Conservation (phyloP, 345 rosid genomes). For the Corymbia maculata region DNA sequence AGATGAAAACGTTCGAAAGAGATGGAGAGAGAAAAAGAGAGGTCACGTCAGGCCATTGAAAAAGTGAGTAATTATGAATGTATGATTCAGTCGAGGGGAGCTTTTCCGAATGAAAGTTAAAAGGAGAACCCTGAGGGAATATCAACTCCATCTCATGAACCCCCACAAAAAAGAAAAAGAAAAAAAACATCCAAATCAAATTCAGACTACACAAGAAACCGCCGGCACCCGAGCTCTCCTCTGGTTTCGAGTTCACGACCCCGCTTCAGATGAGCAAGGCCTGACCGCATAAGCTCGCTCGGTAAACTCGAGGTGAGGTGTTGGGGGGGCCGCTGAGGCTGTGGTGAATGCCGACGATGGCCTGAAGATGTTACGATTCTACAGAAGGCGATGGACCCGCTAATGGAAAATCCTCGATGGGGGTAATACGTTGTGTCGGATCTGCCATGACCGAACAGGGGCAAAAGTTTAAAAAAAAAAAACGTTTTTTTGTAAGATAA, state of each 20-base stretch:
- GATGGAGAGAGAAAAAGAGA: background rate
- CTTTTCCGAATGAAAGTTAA: background rate
- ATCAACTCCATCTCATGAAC: background rate
- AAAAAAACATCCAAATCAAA: background rate
- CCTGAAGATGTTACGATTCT: too few species aligned
- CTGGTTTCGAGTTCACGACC: too few species aligned
- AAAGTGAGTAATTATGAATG: constrained; percentile 24
- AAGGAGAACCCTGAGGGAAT: background rate
- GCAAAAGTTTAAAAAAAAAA: too few species aligned
- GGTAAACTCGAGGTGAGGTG: too few species aligned
- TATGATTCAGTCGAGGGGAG: constrained; percentile 15
- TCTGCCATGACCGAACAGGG: background rate
- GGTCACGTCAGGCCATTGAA: constrained; percentile 6
- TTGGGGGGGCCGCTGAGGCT: too few species aligned
- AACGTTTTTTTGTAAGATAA: too few species aligned
- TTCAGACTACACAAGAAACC: background rate
- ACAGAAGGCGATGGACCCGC: background rate
- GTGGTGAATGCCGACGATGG: too few species aligned
- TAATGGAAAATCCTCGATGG: background rate
- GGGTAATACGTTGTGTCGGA: background rate
- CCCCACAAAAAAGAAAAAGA: too few species aligned
- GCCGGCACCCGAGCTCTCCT: too few species aligned
- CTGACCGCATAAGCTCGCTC: too few species aligned
- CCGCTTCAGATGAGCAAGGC: too few species aligned
- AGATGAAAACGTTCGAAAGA: background rate